Evolutionary conservation across 129 eudicot species (phyloP), one percentile per base, ranked within the genome.

Genomic region (Erigeron canadensis): DNA sequence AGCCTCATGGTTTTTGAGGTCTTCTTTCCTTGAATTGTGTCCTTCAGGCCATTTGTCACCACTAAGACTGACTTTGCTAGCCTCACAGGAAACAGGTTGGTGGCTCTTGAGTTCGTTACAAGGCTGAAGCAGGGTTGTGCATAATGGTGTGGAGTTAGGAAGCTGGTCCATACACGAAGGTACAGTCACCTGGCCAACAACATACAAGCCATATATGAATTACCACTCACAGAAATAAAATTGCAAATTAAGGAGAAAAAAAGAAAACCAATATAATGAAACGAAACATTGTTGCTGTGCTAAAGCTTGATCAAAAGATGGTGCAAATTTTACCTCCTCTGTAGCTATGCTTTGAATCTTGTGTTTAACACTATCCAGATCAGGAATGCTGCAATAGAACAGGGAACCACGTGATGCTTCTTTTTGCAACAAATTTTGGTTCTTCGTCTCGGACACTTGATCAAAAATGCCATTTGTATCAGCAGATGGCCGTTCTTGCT

Each of bases 291-390:
- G n/a, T n/a, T n/a, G n/a, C n/a, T n/a, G n/a, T n/a, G n/a, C n/a
- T n/a, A n/a, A n/a, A n/a, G n/a, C n/a, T n/a, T n/a, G n/a, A n/a
- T n/a, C n/a, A n/a, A n/a, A n/a, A n/a, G n/a, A n/a, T n/a, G n/a
- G n/a, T n/a, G n/a, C 22, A 63, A 63, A n/a, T n/a, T 50, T 56
- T 62, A 76, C 80, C 80, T 76, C 54, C 54, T 13, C 75, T 47
- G 62, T 60, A 19, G 22, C 19, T 10, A 69, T 19, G 7, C 19
- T 15, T 50, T 13, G 19, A 15, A 50, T 59, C 46, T 47, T 76
- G 19, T 5, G 75, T 12, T 67, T 46, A 17, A 12, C 16, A 10
- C 8, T 3, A 43, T 67, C 74, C n/a, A 69, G 48, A 57, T 68
- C 53, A 57, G 69, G 75, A 67, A 59, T 45, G 45, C n/a, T 28